Conservation (phyloP, 371 early-diverging fungal genomes). For the Coemansia sp. region DNA sequence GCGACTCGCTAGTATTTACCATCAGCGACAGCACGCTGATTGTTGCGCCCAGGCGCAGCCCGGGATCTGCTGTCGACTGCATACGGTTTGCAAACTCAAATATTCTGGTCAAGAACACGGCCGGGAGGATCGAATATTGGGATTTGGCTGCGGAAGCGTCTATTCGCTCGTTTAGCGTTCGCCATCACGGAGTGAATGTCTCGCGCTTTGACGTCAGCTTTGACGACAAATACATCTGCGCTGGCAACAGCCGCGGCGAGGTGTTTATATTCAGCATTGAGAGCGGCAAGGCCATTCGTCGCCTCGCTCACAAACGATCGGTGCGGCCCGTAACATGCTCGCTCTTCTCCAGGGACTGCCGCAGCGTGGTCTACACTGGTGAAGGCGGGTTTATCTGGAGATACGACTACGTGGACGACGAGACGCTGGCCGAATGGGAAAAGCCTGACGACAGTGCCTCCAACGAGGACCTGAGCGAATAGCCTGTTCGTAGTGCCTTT, state of each 20-base stretch:
- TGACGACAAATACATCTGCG: slow-evolving; percentile 71
- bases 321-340: slow-evolving; percentile 77
- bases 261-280: slow-evolving; percentile 68
- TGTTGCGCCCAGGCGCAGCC: slow-evolving; percentile 22
- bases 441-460: slow-evolving; percentile 34
- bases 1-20: slow-evolving; percentile 7
- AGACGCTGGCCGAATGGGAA: slow-evolving; percentile 71
- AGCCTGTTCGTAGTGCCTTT: not conserved
- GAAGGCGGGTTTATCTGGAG: slow-evolving; percentile 83
- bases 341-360: slow-evolving; percentile 72
- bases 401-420: slow-evolving; percentile 77
- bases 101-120: slow-evolving; percentile 69
- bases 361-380: slow-evolving; percentile 71
- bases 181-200: slow-evolving; percentile 54
- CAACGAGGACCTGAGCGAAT: slow-evolving; percentile 16
- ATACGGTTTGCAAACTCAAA: slow-evolving; percentile 65
- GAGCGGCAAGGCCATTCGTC: slow-evolving; percentile 63
- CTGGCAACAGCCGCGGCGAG: slow-evolving; percentile 70
- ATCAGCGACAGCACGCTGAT: slow-evolving; percentile 21
- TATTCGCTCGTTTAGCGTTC: slow-evolving; percentile 55
- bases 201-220: slow-evolving; percentile 66
- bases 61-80: slow-evolving; percentile 56
- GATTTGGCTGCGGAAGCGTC: slow-evolving; percentile 56
- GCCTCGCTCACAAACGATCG: slow-evolving; percentile 74
- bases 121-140: slow-evolving; percentile 77